A percentile compares a stretch with the other conserved stretches of the same genome.
phyloP scores from a whole-genome alignment of 495 filamentous ascomycete species.

The Penicillium cinerascens region DNA sequence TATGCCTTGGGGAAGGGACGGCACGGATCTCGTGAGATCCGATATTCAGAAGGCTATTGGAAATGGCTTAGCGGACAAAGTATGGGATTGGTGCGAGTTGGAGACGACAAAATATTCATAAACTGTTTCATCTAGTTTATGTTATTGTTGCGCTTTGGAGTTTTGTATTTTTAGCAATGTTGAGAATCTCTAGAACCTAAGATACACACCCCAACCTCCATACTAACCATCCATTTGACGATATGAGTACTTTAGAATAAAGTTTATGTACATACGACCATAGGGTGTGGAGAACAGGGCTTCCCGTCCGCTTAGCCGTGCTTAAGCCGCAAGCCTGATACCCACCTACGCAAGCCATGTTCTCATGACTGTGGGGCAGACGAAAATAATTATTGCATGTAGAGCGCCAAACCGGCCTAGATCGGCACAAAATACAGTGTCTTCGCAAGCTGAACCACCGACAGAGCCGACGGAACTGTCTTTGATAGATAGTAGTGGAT shows the following conservation, averaged over 20 bases:
- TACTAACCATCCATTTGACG: too few relatives aligned
- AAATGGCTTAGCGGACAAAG: background rate
- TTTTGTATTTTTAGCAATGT: too few relatives aligned
- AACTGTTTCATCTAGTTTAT: background rate
- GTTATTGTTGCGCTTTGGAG: background rate
- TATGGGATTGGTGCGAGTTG: background rate
- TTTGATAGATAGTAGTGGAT: background rate
- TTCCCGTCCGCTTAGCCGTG: too few relatives aligned
- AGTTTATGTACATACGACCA: too few relatives aligned
- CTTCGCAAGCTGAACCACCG: background rate
- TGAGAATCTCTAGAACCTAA: background rate
- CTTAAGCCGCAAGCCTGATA: too few relatives aligned
- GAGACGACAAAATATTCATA: background rate
- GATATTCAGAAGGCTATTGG: background rate
- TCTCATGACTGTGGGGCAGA: too few relatives aligned
- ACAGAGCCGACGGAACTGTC: background rate
- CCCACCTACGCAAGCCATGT: too few relatives aligned
- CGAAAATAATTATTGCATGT: too few relatives aligned
- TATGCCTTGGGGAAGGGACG: background rate
- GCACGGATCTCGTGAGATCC: background rate
- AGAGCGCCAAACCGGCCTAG: background rate
- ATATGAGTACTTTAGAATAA: too few relatives aligned
- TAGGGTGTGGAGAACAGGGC: too few relatives aligned
- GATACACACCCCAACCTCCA: too few relatives aligned
- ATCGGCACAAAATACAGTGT: background rate